Percentiles rank a stretch among this genome's conserved stretches.
phyloP scores from a whole-genome alignment of 352 stramenopile species.

The Phytophthora pistaciae region DNA sequence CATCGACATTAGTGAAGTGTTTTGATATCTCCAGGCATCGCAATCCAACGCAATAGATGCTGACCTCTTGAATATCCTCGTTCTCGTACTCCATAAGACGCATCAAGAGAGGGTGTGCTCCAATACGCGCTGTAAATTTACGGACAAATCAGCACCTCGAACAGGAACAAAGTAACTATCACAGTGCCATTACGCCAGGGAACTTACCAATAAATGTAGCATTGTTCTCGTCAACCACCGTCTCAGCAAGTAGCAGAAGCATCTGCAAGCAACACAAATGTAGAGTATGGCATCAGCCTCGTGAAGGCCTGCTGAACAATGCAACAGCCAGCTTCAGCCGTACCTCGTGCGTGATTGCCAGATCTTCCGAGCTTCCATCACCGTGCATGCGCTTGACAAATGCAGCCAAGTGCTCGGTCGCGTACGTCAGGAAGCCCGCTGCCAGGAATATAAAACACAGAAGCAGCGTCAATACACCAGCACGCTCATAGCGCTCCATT shows the following conservation, averaged over 20 bases:
- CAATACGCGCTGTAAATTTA: conserved; percentile 56
- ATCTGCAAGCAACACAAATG: conserved; percentile 5
- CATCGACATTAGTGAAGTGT: background rate
- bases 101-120: conserved; percentile 71
- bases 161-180: background rate
- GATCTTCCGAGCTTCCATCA: conserved; percentile 36
- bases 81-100: conserved; percentile 83
- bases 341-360: conserved; percentile 52
- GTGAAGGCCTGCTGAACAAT: background rate
- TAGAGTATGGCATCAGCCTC: background rate
- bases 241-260: conserved; percentile 51
- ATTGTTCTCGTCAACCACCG: conserved; percentile 84
- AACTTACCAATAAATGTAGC: conserved; percentile 73
- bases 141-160: background rate
- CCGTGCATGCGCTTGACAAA: conserved; percentile 45
- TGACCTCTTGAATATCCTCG: conserved; percentile 80
- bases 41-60: background rate
- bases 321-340: background rate
- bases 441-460: conserved; percentile 7
- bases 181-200: background rate
- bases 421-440: conserved; percentile 77
- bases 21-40: background rate
- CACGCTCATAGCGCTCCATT: background rate
- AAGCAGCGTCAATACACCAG: conserved; percentile 3
- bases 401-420: conserved; percentile 51